A percentile compares a stretch with the other conserved stretches of the same genome.
Conservation (phyloP, 495 filamentous ascomycete genomes). For the Penicillium desertorum region DNA sequence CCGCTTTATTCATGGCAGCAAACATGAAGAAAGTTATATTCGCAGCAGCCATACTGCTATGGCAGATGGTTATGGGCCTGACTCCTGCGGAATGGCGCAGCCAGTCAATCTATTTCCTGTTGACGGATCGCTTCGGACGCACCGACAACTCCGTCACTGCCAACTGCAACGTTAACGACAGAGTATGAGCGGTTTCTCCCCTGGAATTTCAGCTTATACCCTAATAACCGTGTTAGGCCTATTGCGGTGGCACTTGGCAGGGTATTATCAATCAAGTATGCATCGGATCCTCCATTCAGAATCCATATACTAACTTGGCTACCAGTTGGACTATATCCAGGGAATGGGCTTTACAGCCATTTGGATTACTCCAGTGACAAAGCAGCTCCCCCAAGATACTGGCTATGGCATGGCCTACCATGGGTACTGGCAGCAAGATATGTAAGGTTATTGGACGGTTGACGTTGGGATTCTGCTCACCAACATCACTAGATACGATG, state of each 20-base stretch:
- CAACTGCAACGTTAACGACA: slow-evolving; percentile 46
- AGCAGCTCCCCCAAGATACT: slow-evolving; percentile 54
- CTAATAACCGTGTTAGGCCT: slow-evolving; percentile 32
- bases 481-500: slow-evolving; percentile 40
- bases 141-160: slow-evolving; percentile 62
- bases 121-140: slow-evolving; percentile 74
- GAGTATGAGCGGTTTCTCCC: slow-evolving; percentile 20
- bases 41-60: slow-evolving; percentile 9
- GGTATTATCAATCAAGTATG: slow-evolving; percentile 67
- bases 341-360: slow-evolving; percentile 79
- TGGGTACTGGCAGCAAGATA: slow-evolving; percentile 73
- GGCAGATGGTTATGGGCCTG: slow-evolving; percentile 25
- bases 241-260: slow-evolving; percentile 75
- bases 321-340: slow-evolving; percentile 55
- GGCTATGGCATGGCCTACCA: slow-evolving; percentile 62
- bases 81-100: slow-evolving; percentile 57
- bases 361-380: slow-evolving; percentile 78
- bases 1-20: no score
- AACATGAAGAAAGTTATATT: slow-evolving; percentile 5
- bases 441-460: slow-evolving; percentile 31
- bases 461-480: background rate
- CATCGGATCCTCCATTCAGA: slow-evolving; percentile 10
- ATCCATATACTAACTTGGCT: background rate
- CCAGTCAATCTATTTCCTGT: slow-evolving; percentile 69
- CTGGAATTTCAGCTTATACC: background rate